phyloP scores from a whole-genome alignment of 2,329 filamentous ascomycete genomes.

The Dothideomycetes sp. region DNA sequence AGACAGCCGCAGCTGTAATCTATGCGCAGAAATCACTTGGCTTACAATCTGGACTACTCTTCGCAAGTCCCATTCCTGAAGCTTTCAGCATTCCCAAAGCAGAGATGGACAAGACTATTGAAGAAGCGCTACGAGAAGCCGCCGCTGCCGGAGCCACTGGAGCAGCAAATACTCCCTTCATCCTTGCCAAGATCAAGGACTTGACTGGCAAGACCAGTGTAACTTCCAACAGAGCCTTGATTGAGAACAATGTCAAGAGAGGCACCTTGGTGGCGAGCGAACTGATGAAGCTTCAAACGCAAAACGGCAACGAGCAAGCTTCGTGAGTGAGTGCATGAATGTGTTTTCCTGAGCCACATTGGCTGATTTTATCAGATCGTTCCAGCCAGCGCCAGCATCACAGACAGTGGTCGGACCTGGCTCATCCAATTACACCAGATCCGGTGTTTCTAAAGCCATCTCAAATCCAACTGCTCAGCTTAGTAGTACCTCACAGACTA shows the following conservation, averaged over 20 bases:
- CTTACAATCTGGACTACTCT: slow-evolving; percentile 69
- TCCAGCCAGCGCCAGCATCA: slow-evolving; percentile 10
- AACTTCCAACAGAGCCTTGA: slow-evolving; percentile 61
- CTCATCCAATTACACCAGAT: slow-evolving; percentile 14
- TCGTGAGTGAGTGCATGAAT: slow-evolving; percentile 23
- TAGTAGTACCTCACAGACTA: background rate
- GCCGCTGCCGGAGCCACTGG: slow-evolving; percentile 58
- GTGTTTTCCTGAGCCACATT: background rate
- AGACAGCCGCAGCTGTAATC: slow-evolving; percentile 82
- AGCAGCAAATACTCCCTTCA: slow-evolving; percentile 74
- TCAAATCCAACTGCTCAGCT: background rate
- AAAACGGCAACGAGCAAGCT: slow-evolving; percentile 27
- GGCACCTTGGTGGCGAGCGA: slow-evolving; percentile 58
- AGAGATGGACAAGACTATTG: slow-evolving; percentile 62
- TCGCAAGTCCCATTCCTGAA: slow-evolving; percentile 79
- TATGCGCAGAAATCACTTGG: slow-evolving; percentile 64
- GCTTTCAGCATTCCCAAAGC: slow-evolving; percentile 59
- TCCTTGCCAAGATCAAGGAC: slow-evolving; percentile 69
- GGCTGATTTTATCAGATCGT: slow-evolving; percentile 11
- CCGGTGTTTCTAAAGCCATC: slow-evolving; percentile 21
- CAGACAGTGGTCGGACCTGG: slow-evolving; percentile 13
- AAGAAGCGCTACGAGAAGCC: slow-evolving; percentile 57
- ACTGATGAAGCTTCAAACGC: slow-evolving; percentile 45
- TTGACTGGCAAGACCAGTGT: slow-evolving; percentile 65
- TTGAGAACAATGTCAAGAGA: slow-evolving; percentile 57